Evolutionary conservation across 306 rosid genomes (phyloP).

Genomic region (Calophaca sinica): DNA sequence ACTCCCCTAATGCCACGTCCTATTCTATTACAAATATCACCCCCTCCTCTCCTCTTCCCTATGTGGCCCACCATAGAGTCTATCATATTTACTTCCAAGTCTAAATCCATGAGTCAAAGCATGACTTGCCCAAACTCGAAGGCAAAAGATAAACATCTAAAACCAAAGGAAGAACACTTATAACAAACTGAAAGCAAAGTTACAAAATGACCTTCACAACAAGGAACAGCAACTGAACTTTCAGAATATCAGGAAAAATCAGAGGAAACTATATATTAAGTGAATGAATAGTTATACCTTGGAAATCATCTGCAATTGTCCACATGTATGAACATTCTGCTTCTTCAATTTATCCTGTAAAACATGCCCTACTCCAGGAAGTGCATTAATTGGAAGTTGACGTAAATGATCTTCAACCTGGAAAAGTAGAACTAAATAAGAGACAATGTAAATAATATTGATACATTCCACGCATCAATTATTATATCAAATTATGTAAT

Average conservation of each 20-base stretch:
- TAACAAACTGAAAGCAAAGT: constrained; percentile 39
- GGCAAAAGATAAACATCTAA: constrained; percentile 25
- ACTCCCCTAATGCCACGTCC: too few species aligned
- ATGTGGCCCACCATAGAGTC: too few species aligned
- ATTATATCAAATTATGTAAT: neutral
- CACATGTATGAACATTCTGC: constrained; percentile 71
- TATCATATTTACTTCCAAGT: constrained; percentile 9
- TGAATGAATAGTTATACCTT: constrained; percentile 60
- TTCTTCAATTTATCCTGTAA: constrained; percentile 83
- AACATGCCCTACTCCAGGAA: constrained; percentile 90
- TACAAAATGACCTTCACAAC: constrained; percentile 12
- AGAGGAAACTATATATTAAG: constrained; percentile 36
- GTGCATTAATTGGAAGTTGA: constrained; percentile 79
- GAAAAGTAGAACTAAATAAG: constrained; percentile 40
- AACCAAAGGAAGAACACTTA: constrained; percentile 15
- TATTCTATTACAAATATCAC: too few species aligned
- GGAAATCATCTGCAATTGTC: constrained; percentile 71
- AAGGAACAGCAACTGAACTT: constrained; percentile 26
- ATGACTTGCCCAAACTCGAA: neutral
- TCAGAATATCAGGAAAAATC: constrained; percentile 26
- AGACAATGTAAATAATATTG: constrained; percentile 34
- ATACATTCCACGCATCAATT: constrained; percentile 38
- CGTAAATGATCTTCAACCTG: constrained; percentile 79
- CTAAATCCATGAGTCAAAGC: constrained; percentile 1
- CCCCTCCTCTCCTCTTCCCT: too few species aligned